Base-by-base conservation (phyloP, 2,329 filamentous ascomycete genomes). In the Berkeleyomyces basicola region DNA sequence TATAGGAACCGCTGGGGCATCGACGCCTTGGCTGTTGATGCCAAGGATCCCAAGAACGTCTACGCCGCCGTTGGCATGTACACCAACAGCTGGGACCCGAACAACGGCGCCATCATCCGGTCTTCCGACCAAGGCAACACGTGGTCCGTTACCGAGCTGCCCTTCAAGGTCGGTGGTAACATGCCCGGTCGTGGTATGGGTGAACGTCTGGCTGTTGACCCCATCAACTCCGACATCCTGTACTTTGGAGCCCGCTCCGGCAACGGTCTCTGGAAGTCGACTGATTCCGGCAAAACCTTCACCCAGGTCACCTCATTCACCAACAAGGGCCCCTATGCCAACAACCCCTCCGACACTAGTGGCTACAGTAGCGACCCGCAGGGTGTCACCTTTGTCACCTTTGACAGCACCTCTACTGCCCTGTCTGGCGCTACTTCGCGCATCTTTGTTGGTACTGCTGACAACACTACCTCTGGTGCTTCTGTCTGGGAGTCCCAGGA, bases 141-240 rank as follows among this genome's bases (percentile, higher is more conserved):
- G 0, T 83, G 79, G 78, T 67, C 72, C 1, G 72, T 74, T 23
- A 76, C 78, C 0, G 71, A 72, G 4, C 72, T 83, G 0, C 74
- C 78, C 2, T 83, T 83, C 73, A 83, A 83, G 68, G 78, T 82
- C 55, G 81, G 81, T 6, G 81, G 81, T 0, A 83, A 83, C 68
- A 83, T 82, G 79, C 80, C 81, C 6, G 81, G 81, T 1, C 76
- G 81, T 37, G 81, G 81, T 6, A 78, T 77, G 70, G 81, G 81
- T 14, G 81, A 83, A 68, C 75, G 81, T 11, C 75, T 83, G 4
- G 80, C 79, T 2, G 75, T 83, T 7, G 81, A 83, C 67, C 81
- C 81, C 1, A 75, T 78, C 55, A 79, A 81, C 67, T 77, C 79
- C 44, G 75, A 79, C 37, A 78, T 82, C 64, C 68, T 83, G 33